Evolutionary conservation across 2,329 filamentous ascomycete species (phyloP), one percentile per base, ranked within the genome.

Genomic region (Trichoderma harzianum): DNA sequence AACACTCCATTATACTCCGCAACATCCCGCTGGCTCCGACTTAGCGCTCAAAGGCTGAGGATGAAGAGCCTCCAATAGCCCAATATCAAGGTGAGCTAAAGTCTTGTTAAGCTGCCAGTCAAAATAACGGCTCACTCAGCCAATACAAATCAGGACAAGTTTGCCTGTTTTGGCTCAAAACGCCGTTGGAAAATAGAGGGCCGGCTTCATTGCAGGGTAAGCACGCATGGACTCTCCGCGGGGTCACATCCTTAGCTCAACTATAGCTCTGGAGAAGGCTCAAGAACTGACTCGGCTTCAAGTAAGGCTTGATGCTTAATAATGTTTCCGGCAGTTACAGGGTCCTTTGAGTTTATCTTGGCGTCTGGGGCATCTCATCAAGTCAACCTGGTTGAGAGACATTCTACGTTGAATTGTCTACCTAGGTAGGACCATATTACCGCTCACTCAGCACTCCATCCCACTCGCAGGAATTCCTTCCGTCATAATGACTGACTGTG

Each of bases 1-100:
- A 30, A 7, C 34, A 16, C 34, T 68, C 39, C 57, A 69, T 57
- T 30, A 8, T 36, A 47, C 66, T 69, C 66, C 57, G 66, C 66
- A 61, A 36, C 24, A n/a, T 58, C 66, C 66, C 57, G 66, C 32
- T 18, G 34, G 28, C 39, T 62, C 66, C 66, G 66, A 69, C 12
- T 11, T 47, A 58, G 57, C 28, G 36, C 39, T 34, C 12, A 30
- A 61, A n/a, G 36, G 39, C 66, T 28, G n/a, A 26, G 65, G 57
- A 69, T 39, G n/a, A 21, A 26, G 47, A 21, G 6, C 30, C 21
- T 11, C 39, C 36, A 24, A 24, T 16, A 12, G 16, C 12, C n/a
- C 32, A 62, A 61, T 24, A 18, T 14, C n/a, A 18, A 24, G 34
- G 12, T 12, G 18, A 43, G 24, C 24, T 14, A 47, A 16, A 24